Conservation (phyloP, 306 rosid genomes). For the Pyrus pyrifolia region DNA sequence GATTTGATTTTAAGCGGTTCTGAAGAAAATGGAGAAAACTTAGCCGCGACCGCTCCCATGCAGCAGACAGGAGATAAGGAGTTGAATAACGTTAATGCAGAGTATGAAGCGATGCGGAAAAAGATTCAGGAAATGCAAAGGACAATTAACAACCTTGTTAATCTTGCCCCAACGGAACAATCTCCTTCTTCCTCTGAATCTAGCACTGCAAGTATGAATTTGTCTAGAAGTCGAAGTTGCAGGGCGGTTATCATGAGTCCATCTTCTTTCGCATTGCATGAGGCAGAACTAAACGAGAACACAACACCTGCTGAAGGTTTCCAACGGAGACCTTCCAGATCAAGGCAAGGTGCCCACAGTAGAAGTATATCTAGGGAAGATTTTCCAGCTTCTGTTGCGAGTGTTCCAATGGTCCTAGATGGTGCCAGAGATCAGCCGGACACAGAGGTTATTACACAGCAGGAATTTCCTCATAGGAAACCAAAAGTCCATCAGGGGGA, state of each 20-base stretch:
- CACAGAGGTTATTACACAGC: neutral
- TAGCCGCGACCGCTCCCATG: neutral
- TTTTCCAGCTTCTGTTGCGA: constrained; percentile 18
- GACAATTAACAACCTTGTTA: constrained; percentile 36
- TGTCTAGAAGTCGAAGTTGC: constrained; percentile 47
- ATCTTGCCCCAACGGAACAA: constrained; percentile 31
- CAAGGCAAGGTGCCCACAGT: constrained; percentile 20
- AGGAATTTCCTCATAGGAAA: neutral
- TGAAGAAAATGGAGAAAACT: constrained; percentile 35
- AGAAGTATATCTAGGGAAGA: constrained; percentile 26
- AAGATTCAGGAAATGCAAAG: constrained; percentile 34
- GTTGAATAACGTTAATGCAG: constrained; percentile 14
- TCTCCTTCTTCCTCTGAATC: constrained; percentile 29
- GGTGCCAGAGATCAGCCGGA: constrained; percentile 27
- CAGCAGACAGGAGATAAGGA: constrained; percentile 19
- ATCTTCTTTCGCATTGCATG: constrained; percentile 19
- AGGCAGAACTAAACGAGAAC: constrained; percentile 26
- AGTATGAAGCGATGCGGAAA: constrained; percentile 27
- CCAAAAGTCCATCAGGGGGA: neutral
- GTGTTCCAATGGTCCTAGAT: constrained; percentile 19
- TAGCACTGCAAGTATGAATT: constrained; percentile 14
- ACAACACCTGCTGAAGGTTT: constrained; percentile 7
- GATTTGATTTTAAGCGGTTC: constrained; percentile 8
- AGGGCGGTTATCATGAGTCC: constrained; percentile 26
- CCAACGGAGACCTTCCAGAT: constrained; percentile 15